A percentile compares a stretch with the other conserved stretches of the same genome.
phyloP scores from a whole-genome alignment of 495 filamentous ascomycete genomes.

The Hypoxylon fragiforme region DNA sequence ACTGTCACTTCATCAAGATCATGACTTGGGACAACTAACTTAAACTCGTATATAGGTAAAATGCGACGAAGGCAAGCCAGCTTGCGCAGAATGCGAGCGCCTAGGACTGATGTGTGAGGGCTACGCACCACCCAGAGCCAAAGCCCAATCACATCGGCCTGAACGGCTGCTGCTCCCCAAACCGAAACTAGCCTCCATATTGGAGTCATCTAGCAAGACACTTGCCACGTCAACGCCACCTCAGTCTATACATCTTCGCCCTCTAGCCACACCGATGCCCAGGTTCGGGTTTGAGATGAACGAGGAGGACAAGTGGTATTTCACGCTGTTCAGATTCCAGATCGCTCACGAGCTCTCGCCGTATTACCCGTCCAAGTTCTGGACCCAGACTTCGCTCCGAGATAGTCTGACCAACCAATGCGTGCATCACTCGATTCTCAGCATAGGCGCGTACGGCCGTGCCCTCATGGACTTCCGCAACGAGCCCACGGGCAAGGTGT shows the following conservation, averaged over 20 bases:
- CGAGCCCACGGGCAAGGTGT: constrained; percentile 1
- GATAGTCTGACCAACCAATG: constrained; percentile 32
- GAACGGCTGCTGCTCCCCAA: constrained; percentile 29
- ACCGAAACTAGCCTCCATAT: constrained; percentile 24
- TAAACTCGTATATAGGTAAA: constrained; percentile 22
- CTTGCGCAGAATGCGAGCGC: constrained; percentile 34
- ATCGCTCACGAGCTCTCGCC: constrained; percentile 27
- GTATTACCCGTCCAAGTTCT: constrained; percentile 27
- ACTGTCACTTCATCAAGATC: background rate
- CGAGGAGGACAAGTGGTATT: constrained; percentile 33
- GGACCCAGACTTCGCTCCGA: constrained; percentile 21
- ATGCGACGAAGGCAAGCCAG: constrained; percentile 35
- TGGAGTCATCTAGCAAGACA: background rate
- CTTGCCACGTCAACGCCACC: background rate
- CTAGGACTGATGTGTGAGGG: constrained; percentile 35
- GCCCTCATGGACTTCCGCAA: constrained; percentile 28
- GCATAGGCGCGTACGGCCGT: constrained; percentile 35
- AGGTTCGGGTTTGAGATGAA: constrained; percentile 28
- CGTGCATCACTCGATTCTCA: constrained; percentile 35
- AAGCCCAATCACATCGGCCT: constrained; percentile 9
- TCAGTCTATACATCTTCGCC: constrained; percentile 5
- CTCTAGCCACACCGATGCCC: constrained; percentile 8
- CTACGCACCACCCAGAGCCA: constrained; percentile 26
- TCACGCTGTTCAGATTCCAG: constrained; percentile 28
- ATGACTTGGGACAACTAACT: constrained; percentile 9